A percentile compares a stretch with the other conserved stretches of the same genome.
Evolutionary conservation across 2,329 filamentous ascomycete species (phyloP).

Genomic region (Colletotrichum magnum): DNA sequence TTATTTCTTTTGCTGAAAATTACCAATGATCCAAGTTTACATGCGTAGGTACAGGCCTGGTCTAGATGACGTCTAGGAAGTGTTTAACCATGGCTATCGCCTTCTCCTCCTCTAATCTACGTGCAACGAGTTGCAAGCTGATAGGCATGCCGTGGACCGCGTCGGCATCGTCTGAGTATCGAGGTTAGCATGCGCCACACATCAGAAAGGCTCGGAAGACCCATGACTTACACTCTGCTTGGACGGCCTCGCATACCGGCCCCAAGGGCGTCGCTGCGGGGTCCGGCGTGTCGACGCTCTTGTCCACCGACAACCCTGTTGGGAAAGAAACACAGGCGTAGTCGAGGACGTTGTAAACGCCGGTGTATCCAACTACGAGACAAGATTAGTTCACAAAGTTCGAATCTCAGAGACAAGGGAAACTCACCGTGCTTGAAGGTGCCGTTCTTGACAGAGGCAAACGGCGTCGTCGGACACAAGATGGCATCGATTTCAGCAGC

Average conservation of each 20-base stretch:
- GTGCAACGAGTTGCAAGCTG: conserved; percentile 59
- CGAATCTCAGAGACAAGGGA: background rate
- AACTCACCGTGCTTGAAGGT: conserved; percentile 59
- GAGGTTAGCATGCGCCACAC: conserved; percentile 3
- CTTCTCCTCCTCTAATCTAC: conserved; percentile 59
- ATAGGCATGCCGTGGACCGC: conserved; percentile 59
- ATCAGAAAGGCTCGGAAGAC: background rate
- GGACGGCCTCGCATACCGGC: conserved; percentile 53
- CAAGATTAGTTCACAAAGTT: background rate
- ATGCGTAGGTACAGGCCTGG: background rate
- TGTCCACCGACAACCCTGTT: conserved; percentile 57
- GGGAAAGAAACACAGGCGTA: conserved; percentile 64
- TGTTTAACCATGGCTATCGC: conserved; percentile 51
- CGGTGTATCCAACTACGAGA: conserved; percentile 61
- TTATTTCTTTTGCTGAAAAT: no score
- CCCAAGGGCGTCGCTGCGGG: conserved; percentile 52
- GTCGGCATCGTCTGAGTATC: conserved; percentile 52
- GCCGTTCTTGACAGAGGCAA: conserved; percentile 58
- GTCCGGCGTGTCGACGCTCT: conserved; percentile 51
- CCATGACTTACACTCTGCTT: conserved; percentile 57
- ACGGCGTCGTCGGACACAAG: conserved; percentile 69
- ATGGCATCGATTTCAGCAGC: conserved; percentile 71
- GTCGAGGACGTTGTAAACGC: conserved; percentile 65
- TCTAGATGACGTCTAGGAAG: conserved; percentile 35
- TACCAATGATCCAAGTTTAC: background rate